Evolutionary conservation across 2,329 filamentous ascomycete genomes (phyloP).

Genomic region (Magnaporthales sp.): DNA sequence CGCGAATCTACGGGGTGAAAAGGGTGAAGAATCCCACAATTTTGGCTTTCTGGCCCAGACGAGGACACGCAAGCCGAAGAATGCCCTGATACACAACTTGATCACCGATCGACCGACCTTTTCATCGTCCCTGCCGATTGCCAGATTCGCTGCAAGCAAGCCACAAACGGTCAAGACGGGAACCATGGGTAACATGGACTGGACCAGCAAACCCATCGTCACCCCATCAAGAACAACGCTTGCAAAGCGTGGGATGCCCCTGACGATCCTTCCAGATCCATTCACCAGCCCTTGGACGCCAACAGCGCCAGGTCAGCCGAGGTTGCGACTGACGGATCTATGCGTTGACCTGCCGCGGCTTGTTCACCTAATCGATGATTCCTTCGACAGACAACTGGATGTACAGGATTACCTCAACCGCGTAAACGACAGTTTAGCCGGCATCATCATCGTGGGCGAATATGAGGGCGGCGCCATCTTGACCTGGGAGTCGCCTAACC

Average conservation of each 20-base stretch:
- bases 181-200: not conserved
- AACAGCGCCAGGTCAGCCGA: constrained; percentile 45
- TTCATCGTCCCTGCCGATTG: constrained; percentile 79
- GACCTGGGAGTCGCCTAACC: constrained; percentile 75
- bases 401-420: constrained; percentile 73
- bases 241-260: constrained; percentile 82
- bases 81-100: constrained; percentile 90
- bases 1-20: constrained; percentile 38
- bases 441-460: constrained; percentile 88
- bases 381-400: constrained; percentile 78
- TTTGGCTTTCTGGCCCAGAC: constrained; percentile 41
- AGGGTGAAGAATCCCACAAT: constrained; percentile 22
- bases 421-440: constrained; percentile 74
- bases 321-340: constrained; percentile 66
- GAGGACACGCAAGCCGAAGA: constrained; percentile 49
- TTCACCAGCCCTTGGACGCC: constrained; percentile 58
- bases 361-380: constrained; percentile 84
- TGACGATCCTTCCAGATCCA: constrained; percentile 74
- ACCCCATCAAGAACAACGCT: constrained; percentile 56
- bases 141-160: constrained; percentile 38
- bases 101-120: constrained; percentile 90
- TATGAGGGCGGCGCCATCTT: constrained; percentile 94
- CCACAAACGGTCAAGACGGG: not conserved
- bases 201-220: not conserved
- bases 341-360: constrained; percentile 77